Evolutionary conservation across 345 rosid species (phyloP).

Genomic region (Corchorus olitorius): DNA sequence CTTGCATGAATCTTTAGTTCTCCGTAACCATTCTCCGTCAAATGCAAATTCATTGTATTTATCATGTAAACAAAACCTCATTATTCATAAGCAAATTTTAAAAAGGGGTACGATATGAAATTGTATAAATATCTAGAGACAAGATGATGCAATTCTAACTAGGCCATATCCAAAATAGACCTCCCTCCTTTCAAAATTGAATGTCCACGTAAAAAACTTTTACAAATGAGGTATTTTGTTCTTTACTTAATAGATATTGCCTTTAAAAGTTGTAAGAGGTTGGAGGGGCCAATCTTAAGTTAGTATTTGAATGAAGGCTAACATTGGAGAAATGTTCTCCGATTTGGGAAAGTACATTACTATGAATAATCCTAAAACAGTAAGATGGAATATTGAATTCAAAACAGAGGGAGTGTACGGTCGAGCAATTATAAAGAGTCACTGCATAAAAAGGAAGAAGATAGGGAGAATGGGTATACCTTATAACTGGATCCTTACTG

Average conservation of each 20-base stretch:
- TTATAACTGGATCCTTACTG: slow-evolving; percentile 70
- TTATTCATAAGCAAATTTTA: not conserved
- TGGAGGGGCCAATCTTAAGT: no score
- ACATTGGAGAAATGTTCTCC: no score
- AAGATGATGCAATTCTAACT: not conserved
- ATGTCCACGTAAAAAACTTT: no score
- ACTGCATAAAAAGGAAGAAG: slow-evolving; percentile 7
- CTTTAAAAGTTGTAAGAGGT: no score
- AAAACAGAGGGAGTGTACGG: not conserved
- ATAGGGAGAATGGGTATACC: slow-evolving; percentile 40
- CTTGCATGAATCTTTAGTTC: not conserved
- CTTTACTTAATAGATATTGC: no score
- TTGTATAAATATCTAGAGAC: not conserved
- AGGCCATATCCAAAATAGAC: not conserved
- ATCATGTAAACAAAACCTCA: not conserved
- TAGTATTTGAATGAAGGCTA: no score
- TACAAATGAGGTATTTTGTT: no score
- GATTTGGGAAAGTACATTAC: no score
- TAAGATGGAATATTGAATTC: no score
- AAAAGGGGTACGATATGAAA: not conserved
- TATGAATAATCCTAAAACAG: not conserved
- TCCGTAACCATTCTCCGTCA: not conserved
- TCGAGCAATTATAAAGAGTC: not conserved
- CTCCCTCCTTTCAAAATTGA: no score
- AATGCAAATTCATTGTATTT: not conserved